Base-by-base conservation (phyloP, 176 grass and related monocot genomes). In the Zoysia pacifica region DNA sequence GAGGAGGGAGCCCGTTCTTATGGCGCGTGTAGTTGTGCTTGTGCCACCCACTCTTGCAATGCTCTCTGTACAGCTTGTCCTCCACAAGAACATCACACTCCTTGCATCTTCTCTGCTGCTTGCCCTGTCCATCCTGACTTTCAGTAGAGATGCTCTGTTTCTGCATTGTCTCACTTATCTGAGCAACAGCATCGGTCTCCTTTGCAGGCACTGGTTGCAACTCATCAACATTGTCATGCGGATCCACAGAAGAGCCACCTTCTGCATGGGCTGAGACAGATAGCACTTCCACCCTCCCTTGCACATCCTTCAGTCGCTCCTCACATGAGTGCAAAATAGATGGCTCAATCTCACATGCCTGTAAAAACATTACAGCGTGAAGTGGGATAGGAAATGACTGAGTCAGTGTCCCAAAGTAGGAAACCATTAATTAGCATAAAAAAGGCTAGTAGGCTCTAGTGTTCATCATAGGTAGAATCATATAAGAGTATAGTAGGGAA, bases 331-430 rank as follows among this genome's bases (percentile, higher is more conserved):
- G 96, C 69, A 94, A 77, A 87, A 93, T 51, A 83, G 86, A 85
- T 38, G 92, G 96, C 65, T 94, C 92, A 58, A 98, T 87, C 75
- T 94, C 92, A 37, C 96, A 93, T 16, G 94, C 86, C 96, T 93
- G 74, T 45, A 93, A 77, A n/a, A 59, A 83, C 8, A 65, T 74
- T 48, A 20, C 50, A 78, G 7, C 7, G 39, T 62, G 16, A 53
- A 68, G 7, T 67, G 7, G 9, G 16, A 60, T 47, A 41, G 19
- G 47, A 48, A 78, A 51, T 37, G 64, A 59, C 35, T 16, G 5
- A 36, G 67, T 44, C 13, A 68, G 36, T 43, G 6, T 9, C 28
- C 12, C 7, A 11, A 77, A 35, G 45, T 5, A 73, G 7, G 1
- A 65, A 16, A 35, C 42, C 1, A 68, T 5, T 20, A 60, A 43